Conservation (phyloP, 75 land plant species). For the Larix kaempferi region DNA sequence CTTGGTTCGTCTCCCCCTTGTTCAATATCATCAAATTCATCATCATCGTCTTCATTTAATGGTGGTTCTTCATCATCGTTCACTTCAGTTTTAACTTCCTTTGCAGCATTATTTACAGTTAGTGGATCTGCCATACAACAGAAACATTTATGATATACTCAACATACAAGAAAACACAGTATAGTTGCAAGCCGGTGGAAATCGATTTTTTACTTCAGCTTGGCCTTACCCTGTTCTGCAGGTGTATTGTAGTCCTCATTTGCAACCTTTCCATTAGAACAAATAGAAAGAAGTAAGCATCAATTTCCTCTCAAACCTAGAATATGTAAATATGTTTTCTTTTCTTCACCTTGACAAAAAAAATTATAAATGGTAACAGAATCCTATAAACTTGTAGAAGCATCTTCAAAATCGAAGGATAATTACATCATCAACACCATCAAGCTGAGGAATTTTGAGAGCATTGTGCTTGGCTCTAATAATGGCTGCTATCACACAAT, state of each 20-base stretch:
- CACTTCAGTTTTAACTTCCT: slow-evolving; percentile 47
- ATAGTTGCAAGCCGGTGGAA: not conserved
- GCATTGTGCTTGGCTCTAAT: slow-evolving; percentile 15
- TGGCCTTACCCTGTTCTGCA: slow-evolving; percentile 63
- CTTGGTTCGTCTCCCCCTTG: slow-evolving; percentile 73
- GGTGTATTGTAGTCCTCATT: slow-evolving; percentile 94
- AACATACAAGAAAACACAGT: not conserved
- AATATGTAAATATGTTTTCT: not conserved
- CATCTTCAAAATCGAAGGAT: not conserved
- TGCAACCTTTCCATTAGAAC: slow-evolving; percentile 57
- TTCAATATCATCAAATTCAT: slow-evolving; percentile 84
- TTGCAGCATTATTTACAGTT: slow-evolving; percentile 44
- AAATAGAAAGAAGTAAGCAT: slow-evolving; percentile 21
- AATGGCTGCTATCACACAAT: slow-evolving; percentile 9
- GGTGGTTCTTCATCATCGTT: slow-evolving; percentile 78
- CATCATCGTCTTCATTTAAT: slow-evolving; percentile 91
- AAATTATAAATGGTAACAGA: not conserved
- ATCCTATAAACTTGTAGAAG: not conserved
- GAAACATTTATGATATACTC: not conserved
- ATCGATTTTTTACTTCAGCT: not conserved
- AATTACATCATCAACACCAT: slow-evolving; percentile 80
- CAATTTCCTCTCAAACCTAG: not conserved
- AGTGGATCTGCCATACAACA: slow-evolving; percentile 26
- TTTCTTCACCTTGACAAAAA: not conserved
- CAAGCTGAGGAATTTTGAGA: slow-evolving; percentile 59